Percentiles rank a stretch among this genome's conserved stretches.
phyloP scores from a whole-genome alignment of 2,329 filamentous ascomycete species.

The Penicillium sp. region DNA sequence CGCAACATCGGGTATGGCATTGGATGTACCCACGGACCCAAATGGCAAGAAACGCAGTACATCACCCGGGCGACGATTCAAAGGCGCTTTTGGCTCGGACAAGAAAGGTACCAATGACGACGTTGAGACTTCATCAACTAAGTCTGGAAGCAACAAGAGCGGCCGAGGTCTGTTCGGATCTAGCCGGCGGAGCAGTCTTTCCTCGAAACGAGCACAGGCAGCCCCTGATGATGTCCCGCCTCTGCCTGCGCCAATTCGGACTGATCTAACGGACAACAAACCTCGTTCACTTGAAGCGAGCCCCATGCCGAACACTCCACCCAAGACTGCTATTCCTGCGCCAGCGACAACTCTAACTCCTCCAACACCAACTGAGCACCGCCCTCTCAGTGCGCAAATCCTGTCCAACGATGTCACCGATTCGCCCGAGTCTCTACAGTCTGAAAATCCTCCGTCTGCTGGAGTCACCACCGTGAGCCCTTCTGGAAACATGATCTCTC shows the following conservation, averaged over 20 bases:
- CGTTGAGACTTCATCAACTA: constrained; percentile 44
- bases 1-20: constrained; percentile 25
- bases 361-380: constrained; percentile 57
- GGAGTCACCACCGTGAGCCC: constrained; percentile 57
- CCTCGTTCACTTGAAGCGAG: constrained; percentile 22
- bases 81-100: constrained; percentile 63
- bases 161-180: constrained; percentile 37
- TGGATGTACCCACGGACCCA: constrained; percentile 34
- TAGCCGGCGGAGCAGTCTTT: constrained; percentile 35
- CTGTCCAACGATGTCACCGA: constrained; percentile 32
- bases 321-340: constrained; percentile 29
- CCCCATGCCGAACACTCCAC: constrained; percentile 30
- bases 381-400: constrained; percentile 33
- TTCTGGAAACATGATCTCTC: constrained; percentile 70
- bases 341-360: constrained; percentile 62
- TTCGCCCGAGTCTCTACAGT: constrained; percentile 38
- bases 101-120: constrained; percentile 53
- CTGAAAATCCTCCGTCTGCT: constrained; percentile 25
- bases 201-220: constrained; percentile 29
- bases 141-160: constrained; percentile 42
- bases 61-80: constrained; percentile 69
- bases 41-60: constrained; percentile 55
- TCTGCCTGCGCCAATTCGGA: constrained; percentile 31
- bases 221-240: constrained; percentile 31
- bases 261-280: constrained; percentile 28